Conservation (phyloP, 75 land plant species). For the Larix kaempferi region DNA sequence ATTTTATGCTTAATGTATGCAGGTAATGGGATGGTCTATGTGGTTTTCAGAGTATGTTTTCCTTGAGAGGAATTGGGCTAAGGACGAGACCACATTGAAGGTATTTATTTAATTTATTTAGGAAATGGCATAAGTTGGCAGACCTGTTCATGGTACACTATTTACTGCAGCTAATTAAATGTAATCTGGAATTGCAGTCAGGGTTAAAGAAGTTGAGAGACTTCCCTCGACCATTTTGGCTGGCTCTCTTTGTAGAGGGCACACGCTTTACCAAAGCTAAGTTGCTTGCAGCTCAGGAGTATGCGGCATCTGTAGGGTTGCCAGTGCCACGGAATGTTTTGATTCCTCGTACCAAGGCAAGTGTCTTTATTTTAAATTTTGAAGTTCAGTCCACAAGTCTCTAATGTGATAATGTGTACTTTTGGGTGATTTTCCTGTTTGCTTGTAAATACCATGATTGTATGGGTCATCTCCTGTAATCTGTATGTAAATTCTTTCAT, state of each 20-base stretch:
- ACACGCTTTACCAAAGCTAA: constrained; percentile 95
- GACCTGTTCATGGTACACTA: background rate
- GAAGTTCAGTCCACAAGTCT: background rate
- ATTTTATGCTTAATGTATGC: background rate
- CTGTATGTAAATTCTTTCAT: background rate
- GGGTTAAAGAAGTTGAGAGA: constrained; percentile 71
- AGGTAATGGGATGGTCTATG: constrained; percentile 99
- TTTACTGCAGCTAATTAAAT: background rate
- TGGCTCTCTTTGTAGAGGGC: constrained; percentile 98
- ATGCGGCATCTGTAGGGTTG: constrained; percentile 66
- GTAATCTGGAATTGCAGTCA: constrained; percentile 40
- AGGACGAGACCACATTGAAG: constrained; percentile 84
- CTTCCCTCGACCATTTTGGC: constrained; percentile 81
- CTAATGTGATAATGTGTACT: background rate
- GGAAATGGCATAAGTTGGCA: background rate
- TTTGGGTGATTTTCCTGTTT: background rate
- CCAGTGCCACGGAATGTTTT: constrained; percentile 86
- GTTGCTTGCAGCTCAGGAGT: constrained; percentile 89
- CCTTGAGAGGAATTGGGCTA: constrained; percentile 84
- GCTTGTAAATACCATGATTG: background rate
- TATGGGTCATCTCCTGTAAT: background rate
- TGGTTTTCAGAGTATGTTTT: constrained; percentile 97
- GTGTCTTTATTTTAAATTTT: background rate
- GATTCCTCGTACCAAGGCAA: constrained; percentile 94
- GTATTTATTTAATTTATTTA: constrained; percentile 22